Conservation (phyloP, 192 early-diverging fungal genomes). For the Umbelopsis sp. region DNA sequence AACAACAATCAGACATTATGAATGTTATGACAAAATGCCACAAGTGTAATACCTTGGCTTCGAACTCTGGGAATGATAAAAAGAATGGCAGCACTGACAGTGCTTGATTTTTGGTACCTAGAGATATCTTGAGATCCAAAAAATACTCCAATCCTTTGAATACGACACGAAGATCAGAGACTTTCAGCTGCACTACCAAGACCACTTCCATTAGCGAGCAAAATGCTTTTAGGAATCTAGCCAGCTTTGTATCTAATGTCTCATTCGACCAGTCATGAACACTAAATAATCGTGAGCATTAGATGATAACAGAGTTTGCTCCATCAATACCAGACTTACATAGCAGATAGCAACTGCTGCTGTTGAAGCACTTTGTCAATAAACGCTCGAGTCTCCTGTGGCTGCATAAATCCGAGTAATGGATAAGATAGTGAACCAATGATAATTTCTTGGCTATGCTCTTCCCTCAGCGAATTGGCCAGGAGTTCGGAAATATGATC, state of each 20-base stretch:
- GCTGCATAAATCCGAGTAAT: too few species aligned
- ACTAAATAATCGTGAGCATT: background rate
- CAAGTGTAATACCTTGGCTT: conserved; percentile 29
- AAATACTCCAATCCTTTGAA: conserved; percentile 4
- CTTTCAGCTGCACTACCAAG: background rate
- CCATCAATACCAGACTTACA: conserved; percentile 27
- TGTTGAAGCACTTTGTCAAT: conserved; percentile 29
- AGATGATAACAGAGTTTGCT: background rate
- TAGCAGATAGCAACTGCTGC: conserved; percentile 31
- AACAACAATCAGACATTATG: background rate
- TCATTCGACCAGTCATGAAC: background rate
- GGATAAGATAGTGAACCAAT: conserved; percentile 27
- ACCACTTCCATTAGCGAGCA: background rate
- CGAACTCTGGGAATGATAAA: conserved; percentile 31
- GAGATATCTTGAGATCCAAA: conserved; percentile 11
- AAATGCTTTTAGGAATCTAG: background rate
- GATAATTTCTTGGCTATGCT: conserved; percentile 6
- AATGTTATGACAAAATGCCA: too few species aligned
- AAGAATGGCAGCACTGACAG: conserved; percentile 54
- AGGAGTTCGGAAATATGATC: conserved; percentile 6
- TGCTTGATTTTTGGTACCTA: conserved; percentile 47
- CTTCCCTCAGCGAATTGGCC: background rate
- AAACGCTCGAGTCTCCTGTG: background rate
- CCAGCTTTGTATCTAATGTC: background rate
- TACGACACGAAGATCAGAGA: background rate